Percentiles rank a stretch among this genome's conserved stretches.
Evolutionary conservation across 2,329 filamentous ascomycete species (phyloP).

Genomic region (Cyphellophora attinorum): DNA sequence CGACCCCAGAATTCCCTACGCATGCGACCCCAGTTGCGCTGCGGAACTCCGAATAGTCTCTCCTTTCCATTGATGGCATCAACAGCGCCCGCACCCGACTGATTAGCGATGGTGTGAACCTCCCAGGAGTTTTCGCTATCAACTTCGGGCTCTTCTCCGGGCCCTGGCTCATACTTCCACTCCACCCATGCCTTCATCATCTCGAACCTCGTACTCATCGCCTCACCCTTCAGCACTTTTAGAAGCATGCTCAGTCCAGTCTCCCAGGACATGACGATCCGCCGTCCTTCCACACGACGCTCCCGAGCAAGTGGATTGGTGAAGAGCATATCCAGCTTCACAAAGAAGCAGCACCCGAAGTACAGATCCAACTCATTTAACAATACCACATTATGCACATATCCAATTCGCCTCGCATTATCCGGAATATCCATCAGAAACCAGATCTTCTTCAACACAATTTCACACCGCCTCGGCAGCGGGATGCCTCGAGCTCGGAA

Average conservation of each 20-base stretch:
- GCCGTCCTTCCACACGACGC: constrained; percentile 37
- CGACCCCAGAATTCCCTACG: constrained; percentile 50
- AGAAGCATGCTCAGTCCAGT: constrained; percentile 47
- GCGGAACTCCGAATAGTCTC: constrained; percentile 43
- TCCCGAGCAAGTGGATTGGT: constrained; percentile 51
- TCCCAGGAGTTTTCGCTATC: background rate
- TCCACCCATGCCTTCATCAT: constrained; percentile 48
- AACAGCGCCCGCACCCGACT: constrained; percentile 7
- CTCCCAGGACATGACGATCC: constrained; percentile 53
- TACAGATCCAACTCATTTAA: constrained; percentile 55
- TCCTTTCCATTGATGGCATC: constrained; percentile 10
- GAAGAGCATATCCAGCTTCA: constrained; percentile 64
- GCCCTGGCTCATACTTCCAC: constrained; percentile 40
- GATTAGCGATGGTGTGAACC: background rate
- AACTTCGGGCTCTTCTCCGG: constrained; percentile 17
- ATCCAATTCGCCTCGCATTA: constrained; percentile 42
- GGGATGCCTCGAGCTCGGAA: constrained; percentile 51
- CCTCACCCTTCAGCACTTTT: constrained; percentile 49
- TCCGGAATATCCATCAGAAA: constrained; percentile 58
- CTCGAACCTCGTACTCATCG: constrained; percentile 41
- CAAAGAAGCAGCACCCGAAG: constrained; percentile 53
- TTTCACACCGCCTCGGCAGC: constrained; percentile 39
- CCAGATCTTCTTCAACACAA: constrained; percentile 59
- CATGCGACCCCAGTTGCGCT: constrained; percentile 41
- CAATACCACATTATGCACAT: constrained; percentile 43